phyloP scores from a whole-genome alignment of 495 filamentous ascomycete genomes.

The Hapsidospora chrysogenum region DNA sequence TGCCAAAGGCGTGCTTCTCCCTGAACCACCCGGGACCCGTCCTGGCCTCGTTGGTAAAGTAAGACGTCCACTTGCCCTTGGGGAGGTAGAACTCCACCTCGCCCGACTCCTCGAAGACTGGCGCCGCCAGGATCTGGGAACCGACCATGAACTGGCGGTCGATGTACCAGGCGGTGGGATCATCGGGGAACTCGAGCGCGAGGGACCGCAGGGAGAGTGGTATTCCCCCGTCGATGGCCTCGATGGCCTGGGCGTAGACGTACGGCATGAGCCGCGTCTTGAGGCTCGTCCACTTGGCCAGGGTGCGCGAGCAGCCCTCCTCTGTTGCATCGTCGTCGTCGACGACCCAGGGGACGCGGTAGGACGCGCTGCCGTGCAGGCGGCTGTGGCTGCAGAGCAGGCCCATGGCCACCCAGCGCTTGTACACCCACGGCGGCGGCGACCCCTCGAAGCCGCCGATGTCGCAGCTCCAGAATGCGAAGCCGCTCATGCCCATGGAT shows the following conservation, averaged over 20 bases:
- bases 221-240: constrained; percentile 25
- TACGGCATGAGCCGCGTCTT: constrained; percentile 51
- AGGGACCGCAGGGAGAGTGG: constrained; percentile 40
- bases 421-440: constrained; percentile 52
- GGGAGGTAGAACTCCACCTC: constrained; percentile 48
- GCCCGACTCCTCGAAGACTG: constrained; percentile 41
- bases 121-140: constrained; percentile 37
- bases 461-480: constrained; percentile 52
- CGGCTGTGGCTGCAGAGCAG: constrained; percentile 51
- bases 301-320: constrained; percentile 32
- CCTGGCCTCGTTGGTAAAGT: constrained; percentile 27
- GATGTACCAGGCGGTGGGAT: constrained; percentile 43
- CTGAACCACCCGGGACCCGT: constrained; percentile 28
- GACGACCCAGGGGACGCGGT: constrained; percentile 57
- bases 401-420: constrained; percentile 61
- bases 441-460: constrained; percentile 61
- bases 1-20: constrained; percentile 28
- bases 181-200: constrained; percentile 48
- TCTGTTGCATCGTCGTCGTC: constrained; percentile 35
- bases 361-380: constrained; percentile 47
- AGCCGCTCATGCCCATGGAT: constrained; percentile 46
- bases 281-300: constrained; percentile 39
- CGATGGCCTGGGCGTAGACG: constrained; percentile 35
- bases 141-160: constrained; percentile 56
- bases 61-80: constrained; percentile 37